Conservation (phyloP, 306 rosid genomes). For the Mucuna pruriens region DNA sequence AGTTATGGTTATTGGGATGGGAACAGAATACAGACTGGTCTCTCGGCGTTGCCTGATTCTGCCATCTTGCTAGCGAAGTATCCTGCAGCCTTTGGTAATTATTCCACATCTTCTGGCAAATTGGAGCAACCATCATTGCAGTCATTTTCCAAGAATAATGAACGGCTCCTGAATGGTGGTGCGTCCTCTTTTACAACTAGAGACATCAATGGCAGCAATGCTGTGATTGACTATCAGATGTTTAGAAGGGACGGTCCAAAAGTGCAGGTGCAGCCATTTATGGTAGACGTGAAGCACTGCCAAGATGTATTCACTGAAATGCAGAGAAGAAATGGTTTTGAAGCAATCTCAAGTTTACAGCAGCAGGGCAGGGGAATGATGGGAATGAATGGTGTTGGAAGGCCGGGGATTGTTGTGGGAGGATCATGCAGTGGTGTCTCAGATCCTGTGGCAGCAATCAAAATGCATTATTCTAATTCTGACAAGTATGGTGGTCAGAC, state of each 20-base stretch:
- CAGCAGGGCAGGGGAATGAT: constrained; percentile 75
- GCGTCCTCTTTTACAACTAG: constrained; percentile 52
- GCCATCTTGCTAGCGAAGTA: constrained; percentile 78
- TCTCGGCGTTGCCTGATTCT: constrained; percentile 76
- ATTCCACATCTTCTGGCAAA: constrained; percentile 52
- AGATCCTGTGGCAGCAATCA: constrained; percentile 93
- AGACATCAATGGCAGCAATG: constrained; percentile 61
- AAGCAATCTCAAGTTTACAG: constrained; percentile 71
- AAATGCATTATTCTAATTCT: constrained; percentile 78
- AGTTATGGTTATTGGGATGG: constrained; percentile 80
- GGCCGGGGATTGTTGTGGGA: constrained; percentile 74
- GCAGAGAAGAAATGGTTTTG: constrained; percentile 72
- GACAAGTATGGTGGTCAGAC: constrained; percentile 73
- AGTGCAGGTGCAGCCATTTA: constrained; percentile 70
- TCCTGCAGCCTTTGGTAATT: constrained; percentile 84
- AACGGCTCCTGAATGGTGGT: constrained; percentile 59
- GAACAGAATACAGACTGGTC: constrained; percentile 66
- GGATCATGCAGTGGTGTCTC: constrained; percentile 76
- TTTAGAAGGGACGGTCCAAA: constrained; percentile 62
- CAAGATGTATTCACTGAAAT: constrained; percentile 70
- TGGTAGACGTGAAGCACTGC: constrained; percentile 67
- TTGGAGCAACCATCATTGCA: constrained; percentile 69
- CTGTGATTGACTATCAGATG: constrained; percentile 72
- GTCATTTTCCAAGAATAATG: constrained; percentile 52
- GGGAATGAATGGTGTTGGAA: constrained; percentile 78